phyloP scores from a whole-genome alignment of 2,329 filamentous ascomycete genomes.

The Fusarium proliferatum region DNA sequence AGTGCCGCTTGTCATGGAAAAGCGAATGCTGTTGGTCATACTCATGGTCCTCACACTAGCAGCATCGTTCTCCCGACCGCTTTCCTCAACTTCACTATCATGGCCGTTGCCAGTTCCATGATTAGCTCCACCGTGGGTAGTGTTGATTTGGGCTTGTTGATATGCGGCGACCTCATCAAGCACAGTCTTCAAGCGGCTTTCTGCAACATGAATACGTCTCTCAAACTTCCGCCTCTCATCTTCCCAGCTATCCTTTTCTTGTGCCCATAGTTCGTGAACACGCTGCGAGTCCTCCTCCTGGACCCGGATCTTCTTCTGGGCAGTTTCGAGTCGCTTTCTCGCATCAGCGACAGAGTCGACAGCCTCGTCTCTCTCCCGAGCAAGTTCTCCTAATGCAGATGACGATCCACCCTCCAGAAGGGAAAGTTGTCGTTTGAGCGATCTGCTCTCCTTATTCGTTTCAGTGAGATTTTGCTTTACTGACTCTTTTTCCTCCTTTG shows the following conservation, averaged over 20 bases:
- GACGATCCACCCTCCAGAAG: slow-evolving; percentile 89
- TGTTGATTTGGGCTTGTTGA: slow-evolving; percentile 65
- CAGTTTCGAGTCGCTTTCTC: slow-evolving; percentile 78
- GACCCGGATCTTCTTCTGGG: slow-evolving; percentile 79
- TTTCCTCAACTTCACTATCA: slow-evolving; percentile 71
- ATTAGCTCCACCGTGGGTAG: slow-evolving; percentile 45
- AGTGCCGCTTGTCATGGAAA: slow-evolving; percentile 73
- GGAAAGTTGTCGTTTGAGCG: slow-evolving; percentile 85
- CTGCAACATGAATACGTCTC: slow-evolving; percentile 87
- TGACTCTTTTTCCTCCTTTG: slow-evolving; percentile 79
- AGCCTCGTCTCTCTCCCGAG: slow-evolving; percentile 86
- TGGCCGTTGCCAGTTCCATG: slow-evolving; percentile 48
- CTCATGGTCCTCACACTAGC: slow-evolving; percentile 79
- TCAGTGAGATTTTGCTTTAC: slow-evolving; percentile 71
- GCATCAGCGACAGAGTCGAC: slow-evolving; percentile 78
- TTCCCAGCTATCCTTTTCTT: slow-evolving; percentile 87
- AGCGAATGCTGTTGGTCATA: slow-evolving; percentile 77
- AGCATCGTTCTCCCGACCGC: slow-evolving; percentile 73
- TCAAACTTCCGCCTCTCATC: slow-evolving; percentile 85
- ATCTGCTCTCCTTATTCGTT: slow-evolving; percentile 79
- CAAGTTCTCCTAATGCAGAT: slow-evolving; percentile 84
- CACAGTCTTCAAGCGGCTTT: slow-evolving; percentile 84
- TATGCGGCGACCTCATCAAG: slow-evolving; percentile 86
- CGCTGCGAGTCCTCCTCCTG: slow-evolving; percentile 87
- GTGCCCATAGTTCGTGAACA: slow-evolving; percentile 82